These are phyloP conservation scores for Tolypocladium guangdongense DNA, from an alignment of 2,329 filamentous ascomycete genomes.

Conservation along the genomic window DNA sequence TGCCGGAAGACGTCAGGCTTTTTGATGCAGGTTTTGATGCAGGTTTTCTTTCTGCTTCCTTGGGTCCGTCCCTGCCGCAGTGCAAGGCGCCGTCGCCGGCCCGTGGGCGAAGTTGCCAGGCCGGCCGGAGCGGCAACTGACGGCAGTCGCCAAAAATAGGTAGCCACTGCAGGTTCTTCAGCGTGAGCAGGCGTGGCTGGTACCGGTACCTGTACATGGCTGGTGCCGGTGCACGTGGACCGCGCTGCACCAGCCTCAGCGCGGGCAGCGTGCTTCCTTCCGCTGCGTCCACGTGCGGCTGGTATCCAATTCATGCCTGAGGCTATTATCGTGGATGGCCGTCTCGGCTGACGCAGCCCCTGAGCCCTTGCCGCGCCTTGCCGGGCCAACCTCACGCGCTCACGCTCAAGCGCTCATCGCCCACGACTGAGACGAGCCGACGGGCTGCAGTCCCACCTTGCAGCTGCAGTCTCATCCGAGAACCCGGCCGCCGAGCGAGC, in stretches of 20 bases:
- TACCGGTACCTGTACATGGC: neutral
- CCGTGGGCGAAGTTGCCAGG: neutral
- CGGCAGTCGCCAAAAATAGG: neutral
- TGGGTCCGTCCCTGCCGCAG: neutral
- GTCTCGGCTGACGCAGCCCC: neutral
- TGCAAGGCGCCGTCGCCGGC: neutral
- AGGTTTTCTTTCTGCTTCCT: neutral
- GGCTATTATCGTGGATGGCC: neutral
- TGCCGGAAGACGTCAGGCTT: neutral
- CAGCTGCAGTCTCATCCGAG: too few relatives aligned
- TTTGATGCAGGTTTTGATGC: neutral
- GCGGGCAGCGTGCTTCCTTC: too few relatives aligned
- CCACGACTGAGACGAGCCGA: neutral
- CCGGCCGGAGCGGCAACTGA: neutral
- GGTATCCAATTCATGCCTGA: too few relatives aligned
- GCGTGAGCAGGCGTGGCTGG: neutral
- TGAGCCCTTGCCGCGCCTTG: neutral
- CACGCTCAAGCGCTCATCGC: neutral
- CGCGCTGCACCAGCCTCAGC: neutral
- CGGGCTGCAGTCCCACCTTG: too few relatives aligned
- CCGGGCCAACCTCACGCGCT: neutral
- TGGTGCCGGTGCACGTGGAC: neutral
- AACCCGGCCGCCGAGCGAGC: slow-evolving; percentile 1
- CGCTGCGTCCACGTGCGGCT: too few relatives aligned
- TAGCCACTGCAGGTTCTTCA: too few relatives aligned